These are phyloP conservation scores for Trypanosoma scelopori DNA, from an alignment of 208 protist species.

Conservation along the genomic window DNA sequence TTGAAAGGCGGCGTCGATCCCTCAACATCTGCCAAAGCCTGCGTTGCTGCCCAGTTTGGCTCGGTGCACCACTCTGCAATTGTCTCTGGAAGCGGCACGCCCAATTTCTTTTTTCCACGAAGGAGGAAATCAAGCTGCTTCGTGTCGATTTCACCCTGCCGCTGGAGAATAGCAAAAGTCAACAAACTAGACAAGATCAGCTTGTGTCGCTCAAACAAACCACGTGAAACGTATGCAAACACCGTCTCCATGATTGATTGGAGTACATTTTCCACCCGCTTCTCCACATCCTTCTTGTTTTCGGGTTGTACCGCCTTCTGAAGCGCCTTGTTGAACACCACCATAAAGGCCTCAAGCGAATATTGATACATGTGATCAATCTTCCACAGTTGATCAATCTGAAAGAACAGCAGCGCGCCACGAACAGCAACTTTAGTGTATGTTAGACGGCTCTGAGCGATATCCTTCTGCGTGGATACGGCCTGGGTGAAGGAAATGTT, in stretches of 20 bases:
- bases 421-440: constrained; percentile 96
- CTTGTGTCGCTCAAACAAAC: constrained; percentile 99
- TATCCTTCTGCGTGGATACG: constrained; percentile 93
- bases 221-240: constrained; percentile 96
- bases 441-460: constrained; percentile 93
- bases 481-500: constrained; percentile 93
- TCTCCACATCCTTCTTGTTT: constrained; percentile 90
- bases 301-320: constrained; percentile 80
- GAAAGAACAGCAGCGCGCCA: constrained; percentile 97
- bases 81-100: constrained; percentile 84
- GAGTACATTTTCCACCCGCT: constrained; percentile 93
- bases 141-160: constrained; percentile 71
- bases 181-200: constrained; percentile 97
- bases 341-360: constrained; percentile 97
- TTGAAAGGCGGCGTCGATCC: constrained; percentile 88
- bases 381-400: constrained; percentile 95
- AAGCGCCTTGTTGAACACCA: constrained; percentile 98
- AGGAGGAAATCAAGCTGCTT: constrained; percentile 96
- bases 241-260: constrained; percentile 94
- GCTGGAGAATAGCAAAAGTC: constrained; percentile 92
- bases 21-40: constrained; percentile 91
- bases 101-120: constrained; percentile 88
- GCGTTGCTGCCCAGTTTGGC: constrained; percentile 90
- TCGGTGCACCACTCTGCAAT: constrained; percentile 92
- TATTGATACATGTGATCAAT: constrained; percentile 99